These are phyloP conservation scores for Xylariales sp. DNA, from an alignment of 2,329 filamentous ascomycete genomes.

Conservation along the genomic window DNA sequence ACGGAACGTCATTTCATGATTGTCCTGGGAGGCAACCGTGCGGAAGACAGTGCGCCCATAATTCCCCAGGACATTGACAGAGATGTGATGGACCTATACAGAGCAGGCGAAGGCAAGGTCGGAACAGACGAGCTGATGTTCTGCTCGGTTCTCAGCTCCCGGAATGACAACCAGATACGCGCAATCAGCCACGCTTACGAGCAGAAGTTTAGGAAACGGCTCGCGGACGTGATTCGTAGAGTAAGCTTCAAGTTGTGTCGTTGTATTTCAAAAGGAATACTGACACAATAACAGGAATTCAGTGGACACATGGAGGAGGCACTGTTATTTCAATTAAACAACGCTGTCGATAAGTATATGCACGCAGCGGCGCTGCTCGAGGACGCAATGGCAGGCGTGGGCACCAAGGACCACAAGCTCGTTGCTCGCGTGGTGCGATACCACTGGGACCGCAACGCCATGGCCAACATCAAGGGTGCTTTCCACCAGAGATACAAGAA, in stretches of 20 bases:
- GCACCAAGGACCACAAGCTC: constrained; percentile 80
- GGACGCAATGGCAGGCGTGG: constrained; percentile 77
- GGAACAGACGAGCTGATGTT: constrained; percentile 73
- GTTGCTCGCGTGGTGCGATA: constrained; percentile 71
- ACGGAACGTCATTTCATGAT: constrained; percentile 83
- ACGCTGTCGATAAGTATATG: constrained; percentile 75
- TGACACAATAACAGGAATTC: constrained; percentile 55
- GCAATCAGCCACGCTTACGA: constrained; percentile 75
- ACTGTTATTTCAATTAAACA: constrained; percentile 71
- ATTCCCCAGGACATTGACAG: constrained; percentile 68
- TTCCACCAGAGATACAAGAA: constrained; percentile 68
- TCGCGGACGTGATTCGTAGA: constrained; percentile 71
- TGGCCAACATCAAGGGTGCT: constrained; percentile 73
- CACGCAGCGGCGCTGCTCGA: constrained; percentile 81
- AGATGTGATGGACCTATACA: constrained; percentile 73
- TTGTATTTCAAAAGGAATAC: too few relatives aligned
- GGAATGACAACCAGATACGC: constrained; percentile 78
- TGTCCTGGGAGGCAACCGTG: constrained; percentile 67
- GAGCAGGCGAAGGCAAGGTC: constrained; percentile 67
- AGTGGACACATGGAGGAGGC: constrained; percentile 89
- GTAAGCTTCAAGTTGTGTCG: constrained; percentile 42
- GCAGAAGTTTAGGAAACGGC: constrained; percentile 62
- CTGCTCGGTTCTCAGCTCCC: constrained; percentile 69
- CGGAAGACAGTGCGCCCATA: constrained; percentile 73
- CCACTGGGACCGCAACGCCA: constrained; percentile 75